Evolutionary conservation across 768 basidiomycete genomes (phyloP), one percentile per base, ranked within the genome.

Genomic region (Pisolithus microcarpus): DNA sequence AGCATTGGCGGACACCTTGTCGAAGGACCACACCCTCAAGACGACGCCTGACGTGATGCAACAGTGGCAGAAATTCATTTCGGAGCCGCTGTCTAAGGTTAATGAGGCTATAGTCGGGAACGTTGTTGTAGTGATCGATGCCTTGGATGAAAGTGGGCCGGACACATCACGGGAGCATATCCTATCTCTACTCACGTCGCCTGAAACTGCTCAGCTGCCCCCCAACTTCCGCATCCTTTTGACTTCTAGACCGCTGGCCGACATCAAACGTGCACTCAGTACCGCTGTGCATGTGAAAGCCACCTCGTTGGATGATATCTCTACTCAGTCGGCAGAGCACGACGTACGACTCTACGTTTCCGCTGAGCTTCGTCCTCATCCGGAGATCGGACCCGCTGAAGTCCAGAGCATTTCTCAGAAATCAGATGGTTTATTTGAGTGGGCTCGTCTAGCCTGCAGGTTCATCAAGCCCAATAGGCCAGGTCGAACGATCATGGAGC

Each of bases 51-150:
- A 52, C 21, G 30, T 49, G 28, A 16, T 2, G 19, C 23, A 30
- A 10, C 61, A 62, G 37, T 57, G 61, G 31, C 46, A 51, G 19
- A 43, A 54, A 5, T 46, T 62, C n/a, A 55, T 63, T 24, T 16
- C 62, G 37, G 42, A 43, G 16, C 59, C 61, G 1, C 45, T 52
- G 4, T 9, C 26, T 11, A 49, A 49, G n/a, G 16, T 53, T 10
- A 50, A 43, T 5, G 48, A 53, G 31, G 21, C 28, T 1, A 19
- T n/a, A 15, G 24, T 54, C 39, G 58, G 56, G 16, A 65, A 61
- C 26, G 53, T 65, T n/a, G 38, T 63, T n/a, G 52, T 64, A 19
- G 50, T 66, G 30, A 61, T 65, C 28, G 65, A 66, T 26, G 65
- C 52, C 13, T 31, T 63, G 11, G 58, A 61, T 38, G 58, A 54